Evolutionary conservation across 2,329 filamentous ascomycete genomes (phyloP).

Genomic region (Ceratocystis colombiana): DNA sequence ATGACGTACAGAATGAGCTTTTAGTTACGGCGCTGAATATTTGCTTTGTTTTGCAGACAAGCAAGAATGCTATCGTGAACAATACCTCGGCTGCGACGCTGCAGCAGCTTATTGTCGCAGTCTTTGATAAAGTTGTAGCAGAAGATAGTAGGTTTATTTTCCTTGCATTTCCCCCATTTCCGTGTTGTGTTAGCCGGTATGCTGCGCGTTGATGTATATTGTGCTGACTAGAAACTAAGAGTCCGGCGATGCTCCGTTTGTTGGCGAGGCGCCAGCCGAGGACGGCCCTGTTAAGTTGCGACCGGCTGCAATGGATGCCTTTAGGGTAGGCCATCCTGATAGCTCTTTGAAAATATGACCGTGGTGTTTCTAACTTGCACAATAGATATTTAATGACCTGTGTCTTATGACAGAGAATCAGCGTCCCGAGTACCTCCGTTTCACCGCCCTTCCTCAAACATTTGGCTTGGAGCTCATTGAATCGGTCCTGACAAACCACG

Average conservation of each 20-base stretch:
- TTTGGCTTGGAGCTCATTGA: constrained; percentile 89
- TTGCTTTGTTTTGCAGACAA: constrained; percentile 81
- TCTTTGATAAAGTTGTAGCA: constrained; percentile 79
- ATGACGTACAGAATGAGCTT: constrained; percentile 68
- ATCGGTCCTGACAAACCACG: constrained; percentile 76
- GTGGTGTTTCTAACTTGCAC: neutral
- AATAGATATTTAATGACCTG: constrained; percentile 73
- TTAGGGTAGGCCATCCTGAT: constrained; percentile 44
- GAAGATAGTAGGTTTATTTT: constrained; percentile 58
- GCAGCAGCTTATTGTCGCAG: constrained; percentile 82
- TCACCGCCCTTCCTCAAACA: constrained; percentile 65
- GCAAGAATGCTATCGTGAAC: constrained; percentile 87
- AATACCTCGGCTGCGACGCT: constrained; percentile 94
- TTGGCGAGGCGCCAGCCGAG: constrained; percentile 57
- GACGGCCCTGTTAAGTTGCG: constrained; percentile 57
- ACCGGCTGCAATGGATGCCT: constrained; percentile 74
- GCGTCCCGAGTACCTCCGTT: constrained; percentile 68
- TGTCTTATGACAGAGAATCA: constrained; percentile 80
- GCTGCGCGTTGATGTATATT: too few species aligned
- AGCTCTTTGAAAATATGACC: neutral
- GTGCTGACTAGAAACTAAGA: constrained; percentile 30
- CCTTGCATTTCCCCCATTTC: neutral
- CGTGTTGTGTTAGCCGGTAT: neutral
- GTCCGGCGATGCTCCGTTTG: constrained; percentile 43
- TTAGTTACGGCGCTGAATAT: constrained; percentile 77